phyloP scores from a whole-genome alignment of 2,329 filamentous ascomycete genomes.

The Blastomyces parvus region DNA sequence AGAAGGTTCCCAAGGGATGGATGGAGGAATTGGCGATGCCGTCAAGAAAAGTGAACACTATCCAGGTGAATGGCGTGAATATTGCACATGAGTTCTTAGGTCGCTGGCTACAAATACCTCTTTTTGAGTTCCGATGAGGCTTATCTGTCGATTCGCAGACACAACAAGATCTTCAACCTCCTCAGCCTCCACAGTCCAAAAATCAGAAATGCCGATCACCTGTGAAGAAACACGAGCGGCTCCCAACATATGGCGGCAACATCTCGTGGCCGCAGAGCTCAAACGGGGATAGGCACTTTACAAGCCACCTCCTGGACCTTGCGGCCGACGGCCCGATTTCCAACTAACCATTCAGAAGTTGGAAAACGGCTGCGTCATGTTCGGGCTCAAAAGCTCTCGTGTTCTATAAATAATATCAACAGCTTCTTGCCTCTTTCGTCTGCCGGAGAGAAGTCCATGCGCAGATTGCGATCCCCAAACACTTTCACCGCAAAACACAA shows the following conservation, averaged over 20 bases:
- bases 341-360: background rate
- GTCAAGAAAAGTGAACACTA: background rate
- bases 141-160: background rate
- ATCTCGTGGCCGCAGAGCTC: background rate
- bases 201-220: background rate
- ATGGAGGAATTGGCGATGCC: background rate
- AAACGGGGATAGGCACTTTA: background rate
- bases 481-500: background rate
- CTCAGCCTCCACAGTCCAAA: background rate
- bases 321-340: background rate
- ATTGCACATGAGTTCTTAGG: background rate
- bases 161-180: background rate
- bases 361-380: background rate
- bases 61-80: background rate
- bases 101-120: background rate
- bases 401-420: background rate
- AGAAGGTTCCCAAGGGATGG: background rate
- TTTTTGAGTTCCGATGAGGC: background rate
- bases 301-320: background rate
- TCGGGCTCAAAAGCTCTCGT: background rate
- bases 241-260: too few relatives aligned
- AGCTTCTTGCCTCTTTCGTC: background rate
- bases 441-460: background rate
- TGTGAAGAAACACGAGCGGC: background rate
- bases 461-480: background rate